phyloP scores from a whole-genome alignment of 768 basidiomycete genomes.

The Auricularia sp. region DNA sequence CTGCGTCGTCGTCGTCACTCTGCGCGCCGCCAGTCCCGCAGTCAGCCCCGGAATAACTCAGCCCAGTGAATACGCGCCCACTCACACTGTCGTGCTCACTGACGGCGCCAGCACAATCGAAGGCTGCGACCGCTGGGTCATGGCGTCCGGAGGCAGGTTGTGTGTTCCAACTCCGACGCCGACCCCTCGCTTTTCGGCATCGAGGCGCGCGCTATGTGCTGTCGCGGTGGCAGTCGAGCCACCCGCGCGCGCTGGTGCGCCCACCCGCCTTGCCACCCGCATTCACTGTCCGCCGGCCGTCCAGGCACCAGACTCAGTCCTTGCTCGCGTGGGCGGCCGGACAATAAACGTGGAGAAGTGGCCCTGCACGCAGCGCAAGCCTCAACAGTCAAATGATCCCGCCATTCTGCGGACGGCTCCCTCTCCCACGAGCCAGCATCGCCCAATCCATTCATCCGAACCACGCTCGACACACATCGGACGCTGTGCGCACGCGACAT shows the following conservation, averaged over 20 bases:
- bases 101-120: conserved; percentile 67
- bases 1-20: conserved; percentile 81
- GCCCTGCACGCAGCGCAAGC: not conserved
- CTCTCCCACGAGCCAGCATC: not conserved
- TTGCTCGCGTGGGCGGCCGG: not conserved
- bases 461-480: not conserved
- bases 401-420: not conserved
- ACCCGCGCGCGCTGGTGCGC: no score
- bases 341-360: not conserved
- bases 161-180: not conserved
- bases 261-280: no score
- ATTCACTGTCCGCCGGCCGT: no score
- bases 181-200: not conserved
- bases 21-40: conserved; percentile 19
- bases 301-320: not conserved
- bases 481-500: no score
- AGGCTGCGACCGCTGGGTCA: conserved; percentile 40
- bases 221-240: no score
- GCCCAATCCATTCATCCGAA: not conserved
- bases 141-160: not conserved
- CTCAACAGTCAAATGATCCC: not conserved
- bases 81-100: conserved; percentile 77
- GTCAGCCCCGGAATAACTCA: no score
- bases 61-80: conserved; percentile 11
- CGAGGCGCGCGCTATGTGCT: no score